Evolutionary conservation across 2,329 filamentous ascomycete species (phyloP), one percentile per base, ranked within the genome.

Genomic region (Emericellopsis atlantica): DNA sequence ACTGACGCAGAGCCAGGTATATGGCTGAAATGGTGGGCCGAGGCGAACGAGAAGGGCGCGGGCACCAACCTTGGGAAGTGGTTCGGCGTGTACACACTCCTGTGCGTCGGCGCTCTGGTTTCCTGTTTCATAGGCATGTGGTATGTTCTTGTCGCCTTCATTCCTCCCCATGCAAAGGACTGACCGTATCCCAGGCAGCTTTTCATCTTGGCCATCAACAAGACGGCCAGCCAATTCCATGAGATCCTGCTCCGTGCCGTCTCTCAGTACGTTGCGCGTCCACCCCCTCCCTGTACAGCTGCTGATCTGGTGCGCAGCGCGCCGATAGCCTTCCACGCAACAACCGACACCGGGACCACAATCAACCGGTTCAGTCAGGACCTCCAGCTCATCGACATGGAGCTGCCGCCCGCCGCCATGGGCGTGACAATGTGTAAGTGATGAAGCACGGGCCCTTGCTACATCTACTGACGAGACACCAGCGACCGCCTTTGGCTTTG

Each of bases 331-430:
- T 63, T 62, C 44, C 58, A 60, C 35, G 53, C 54, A 1, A 40
- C 46, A 3, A 59, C 53, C 2, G 60, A 64, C 37, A 45, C 50
- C 5, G 60, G 61, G 1, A 40, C 53, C 2, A 59, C 57, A 4
- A 64, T 29, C 6, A 69, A 67, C 18, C 46, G 65, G 6, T 70
- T 70, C 45, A 65, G 62, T 0, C 66, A 70, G 44, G 67, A 70
- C 24, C 51, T 66, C 46, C 57, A 53, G 2, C 50, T 69, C 0
- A 50, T 69, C 4, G 65, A 69, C 32, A 51, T 49, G 2, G 58
- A 65, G 22, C 48, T 69, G 0, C 62, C 64, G 0, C 38, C 52
- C 16, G 43, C 58, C 0, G 65, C 36, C 38, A 55, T 5, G 44
- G 44, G 3, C 26, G 12, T 12, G 12, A 9, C 12, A 9, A 12